Percentiles rank a stretch among this genome's conserved stretches.
These are phyloP conservation scores for Elaeis oleifera DNA, from an alignment of 202 grass and related monocot species.

Conservation along the genomic window DNA sequence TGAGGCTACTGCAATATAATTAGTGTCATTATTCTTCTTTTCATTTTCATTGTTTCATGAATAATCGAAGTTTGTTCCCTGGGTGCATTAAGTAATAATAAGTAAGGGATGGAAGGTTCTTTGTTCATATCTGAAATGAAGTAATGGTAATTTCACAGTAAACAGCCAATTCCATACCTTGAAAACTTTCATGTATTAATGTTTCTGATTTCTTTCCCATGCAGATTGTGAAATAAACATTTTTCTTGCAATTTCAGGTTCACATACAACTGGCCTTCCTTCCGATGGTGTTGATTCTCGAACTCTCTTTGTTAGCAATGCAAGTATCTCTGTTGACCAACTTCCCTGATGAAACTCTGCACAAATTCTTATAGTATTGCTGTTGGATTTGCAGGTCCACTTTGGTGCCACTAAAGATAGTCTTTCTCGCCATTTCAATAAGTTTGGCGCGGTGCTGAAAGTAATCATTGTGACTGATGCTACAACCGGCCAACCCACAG, in stretches of 20 bases:
- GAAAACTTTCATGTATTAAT: no score
- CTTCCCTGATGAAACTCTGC: not conserved
- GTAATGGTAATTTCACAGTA: no score
- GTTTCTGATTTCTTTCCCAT: no score
- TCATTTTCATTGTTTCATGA: no score
- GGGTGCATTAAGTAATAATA: no score
- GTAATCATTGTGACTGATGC: slow-evolving; percentile 86
- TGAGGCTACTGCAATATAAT: no score
- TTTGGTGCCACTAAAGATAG: slow-evolving; percentile 90
- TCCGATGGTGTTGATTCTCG: slow-evolving; percentile 65
- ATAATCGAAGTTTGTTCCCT: no score
- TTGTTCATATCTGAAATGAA: no score
- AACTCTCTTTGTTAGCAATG: slow-evolving; percentile 81
- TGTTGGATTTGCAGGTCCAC: slow-evolving; percentile 64
- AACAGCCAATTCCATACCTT: no score
- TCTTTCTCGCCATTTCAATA: slow-evolving; percentile 88
- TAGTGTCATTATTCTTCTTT: no score
- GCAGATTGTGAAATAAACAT: no score
- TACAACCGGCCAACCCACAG: slow-evolving; percentile 81
- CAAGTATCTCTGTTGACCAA: slow-evolving; percentile 29
- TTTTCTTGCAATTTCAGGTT: slow-evolving; percentile 47
- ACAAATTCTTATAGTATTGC: slow-evolving; percentile 23
- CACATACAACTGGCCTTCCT: slow-evolving; percentile 51
- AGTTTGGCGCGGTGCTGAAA: slow-evolving; percentile 94
- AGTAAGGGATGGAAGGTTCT: no score